Evolutionary conservation across 2,329 filamentous ascomycete species (phyloP).

Genomic region (Westerdykella sp.): DNA sequence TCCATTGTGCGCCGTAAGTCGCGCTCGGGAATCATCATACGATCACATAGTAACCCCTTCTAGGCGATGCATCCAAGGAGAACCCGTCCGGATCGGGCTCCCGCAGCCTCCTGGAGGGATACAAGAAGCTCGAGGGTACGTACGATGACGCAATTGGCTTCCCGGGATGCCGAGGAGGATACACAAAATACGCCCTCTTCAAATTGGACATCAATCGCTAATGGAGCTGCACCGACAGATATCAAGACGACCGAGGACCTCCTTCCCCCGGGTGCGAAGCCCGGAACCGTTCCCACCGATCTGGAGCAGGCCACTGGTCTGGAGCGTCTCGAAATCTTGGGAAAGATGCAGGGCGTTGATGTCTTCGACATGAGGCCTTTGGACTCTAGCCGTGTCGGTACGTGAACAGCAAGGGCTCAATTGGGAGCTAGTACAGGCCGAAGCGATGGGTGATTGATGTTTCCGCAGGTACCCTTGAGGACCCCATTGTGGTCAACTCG

Average conservation of each 20-base stretch:
- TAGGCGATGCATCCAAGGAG: constrained; percentile 31
- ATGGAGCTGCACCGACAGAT: constrained; percentile 52
- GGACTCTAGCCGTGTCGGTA: constrained; percentile 82
- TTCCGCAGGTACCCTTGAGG: constrained; percentile 67
- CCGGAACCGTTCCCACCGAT: constrained; percentile 86
- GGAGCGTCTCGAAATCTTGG: constrained; percentile 96
- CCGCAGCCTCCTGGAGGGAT: constrained; percentile 24
- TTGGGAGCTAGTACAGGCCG: background rate
- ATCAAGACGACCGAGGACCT: constrained; percentile 79
- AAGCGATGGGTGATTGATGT: constrained; percentile 12
- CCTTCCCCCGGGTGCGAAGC: constrained; percentile 69
- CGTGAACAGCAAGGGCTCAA: constrained; percentile 15
- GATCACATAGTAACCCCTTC: constrained; percentile 26
- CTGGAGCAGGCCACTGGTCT: constrained; percentile 94
- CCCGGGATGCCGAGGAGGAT: constrained; percentile 10
- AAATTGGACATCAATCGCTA: constrained; percentile 19
- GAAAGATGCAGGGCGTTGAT: constrained; percentile 98
- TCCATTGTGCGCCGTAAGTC: constrained; percentile 44
- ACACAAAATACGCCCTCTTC: constrained; percentile 2
- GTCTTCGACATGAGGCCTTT: constrained; percentile 98
- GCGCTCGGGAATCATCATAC: constrained; percentile 20
- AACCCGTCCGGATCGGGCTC: constrained; percentile 34
- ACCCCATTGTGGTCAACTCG: constrained; percentile 82
- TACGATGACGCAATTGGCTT: constrained; percentile 12
- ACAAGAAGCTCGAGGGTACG: constrained; percentile 45